Percentiles rank a stretch among this genome's conserved stretches.
Evolutionary conservation across 1,284 basidiomycete genomes (phyloP).

Genomic region (Moesziomyces sp.): DNA sequence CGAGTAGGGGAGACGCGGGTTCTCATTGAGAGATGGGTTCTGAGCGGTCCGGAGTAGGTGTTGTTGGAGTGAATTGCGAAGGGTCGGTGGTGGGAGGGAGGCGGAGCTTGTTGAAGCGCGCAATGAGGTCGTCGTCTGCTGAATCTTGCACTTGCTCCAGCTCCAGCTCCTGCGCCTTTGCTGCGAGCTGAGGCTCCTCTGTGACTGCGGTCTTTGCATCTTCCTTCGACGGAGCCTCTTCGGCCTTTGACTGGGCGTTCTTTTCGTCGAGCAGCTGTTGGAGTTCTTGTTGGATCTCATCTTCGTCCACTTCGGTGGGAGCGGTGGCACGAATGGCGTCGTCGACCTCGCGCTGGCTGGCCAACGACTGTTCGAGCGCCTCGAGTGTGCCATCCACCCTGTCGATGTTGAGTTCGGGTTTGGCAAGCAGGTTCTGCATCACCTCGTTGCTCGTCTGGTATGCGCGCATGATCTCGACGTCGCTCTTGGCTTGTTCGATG

Average conservation of each 20-base stretch:
- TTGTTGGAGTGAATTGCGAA: not conserved
- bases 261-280: not conserved
- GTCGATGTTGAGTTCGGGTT: slow-evolving; percentile 81
- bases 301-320: slow-evolving; percentile 47
- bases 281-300: slow-evolving; percentile 63
- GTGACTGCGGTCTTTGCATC: no score
- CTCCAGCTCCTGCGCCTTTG: not conserved
- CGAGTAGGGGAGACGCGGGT: not conserved
- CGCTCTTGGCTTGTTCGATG: slow-evolving; percentile 86
- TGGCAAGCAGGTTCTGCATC: slow-evolving; percentile 78
- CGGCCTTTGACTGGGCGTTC: not conserved
- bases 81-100: not conserved
- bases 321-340: slow-evolving; percentile 74
- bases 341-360: slow-evolving; percentile 83
- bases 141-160: not conserved
- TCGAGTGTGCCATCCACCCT: slow-evolving; percentile 87
- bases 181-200: not conserved
- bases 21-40: not conserved
- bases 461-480: slow-evolving; percentile 87
- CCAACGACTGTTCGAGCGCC: slow-evolving; percentile 81
- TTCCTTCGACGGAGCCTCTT: not conserved
- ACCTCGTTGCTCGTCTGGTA: slow-evolving; percentile 85
- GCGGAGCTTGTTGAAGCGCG: not conserved
- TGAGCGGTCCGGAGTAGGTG: not conserved
- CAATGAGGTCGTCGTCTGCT: not conserved